Evolutionary conservation across 805 yeast species (phyloP).

Genomic region (Zygosaccharomyces kombuchaensis): DNA sequence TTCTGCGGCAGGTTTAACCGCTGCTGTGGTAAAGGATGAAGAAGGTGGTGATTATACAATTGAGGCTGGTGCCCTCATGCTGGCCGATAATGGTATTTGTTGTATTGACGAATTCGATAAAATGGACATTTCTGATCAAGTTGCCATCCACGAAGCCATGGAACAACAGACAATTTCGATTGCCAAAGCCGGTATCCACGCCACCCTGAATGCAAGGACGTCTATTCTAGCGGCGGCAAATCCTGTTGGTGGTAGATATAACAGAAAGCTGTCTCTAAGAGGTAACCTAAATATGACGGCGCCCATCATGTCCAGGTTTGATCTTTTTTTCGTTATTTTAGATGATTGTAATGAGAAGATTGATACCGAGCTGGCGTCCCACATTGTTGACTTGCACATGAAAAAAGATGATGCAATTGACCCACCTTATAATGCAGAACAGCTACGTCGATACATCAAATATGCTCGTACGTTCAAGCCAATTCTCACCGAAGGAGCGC

Average conservation of each 20-base stretch:
- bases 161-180: conserved; percentile 98
- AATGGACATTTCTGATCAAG: conserved; percentile 94
- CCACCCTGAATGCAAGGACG: conserved; percentile 93
- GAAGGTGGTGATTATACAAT: conserved; percentile 96
- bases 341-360: conserved; percentile 92
- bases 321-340: conserved; percentile 85
- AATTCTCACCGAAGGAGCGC: conserved; percentile 72
- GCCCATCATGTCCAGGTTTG: conserved; percentile 98
- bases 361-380: conserved; percentile 86
- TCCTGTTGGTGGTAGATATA: conserved; percentile 95
- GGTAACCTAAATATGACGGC: conserved; percentile 94
- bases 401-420: conserved; percentile 81
- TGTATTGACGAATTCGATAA: conserved; percentile 98
- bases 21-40: conserved; percentile 95
- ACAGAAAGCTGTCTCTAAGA: conserved; percentile 76
- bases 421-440: conserved; percentile 87
- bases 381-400: conserved; percentile 91
- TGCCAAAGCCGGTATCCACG: conserved; percentile 98
- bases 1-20: conserved; percentile 97
- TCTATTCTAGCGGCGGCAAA: conserved; percentile 98
- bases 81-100: conserved; percentile 97
- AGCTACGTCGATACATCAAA: conserved; percentile 78
- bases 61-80: conserved; percentile 97
- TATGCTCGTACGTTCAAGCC: conserved; percentile 95
- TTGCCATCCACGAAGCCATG: conserved; percentile 99